phyloP scores from a whole-genome alignment of 768 basidiomycete genomes.

The Dacryopinax primogenitus region DNA sequence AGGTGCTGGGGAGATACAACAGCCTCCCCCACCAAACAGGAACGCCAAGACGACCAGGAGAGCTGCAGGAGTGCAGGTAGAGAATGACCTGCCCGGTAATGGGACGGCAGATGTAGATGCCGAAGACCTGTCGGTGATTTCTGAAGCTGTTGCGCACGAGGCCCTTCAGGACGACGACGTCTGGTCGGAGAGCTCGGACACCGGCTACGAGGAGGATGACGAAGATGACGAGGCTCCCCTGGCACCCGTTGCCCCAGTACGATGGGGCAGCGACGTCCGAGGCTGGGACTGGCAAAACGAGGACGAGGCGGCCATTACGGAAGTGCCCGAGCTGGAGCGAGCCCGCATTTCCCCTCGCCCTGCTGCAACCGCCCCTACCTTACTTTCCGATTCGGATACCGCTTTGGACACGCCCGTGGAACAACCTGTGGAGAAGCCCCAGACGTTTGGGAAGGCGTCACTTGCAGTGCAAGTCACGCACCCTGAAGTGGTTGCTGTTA shows the following conservation, averaged over 20 bases:
- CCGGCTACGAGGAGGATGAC: conserved; percentile 2
- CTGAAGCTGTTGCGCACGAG: neutral
- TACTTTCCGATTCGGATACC: neutral
- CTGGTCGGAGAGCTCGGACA: neutral
- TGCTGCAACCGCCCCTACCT: neutral
- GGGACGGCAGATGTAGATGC: neutral
- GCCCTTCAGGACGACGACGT: neutral
- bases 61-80: conserved; percentile 1
- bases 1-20: conserved; percentile 29
- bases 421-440: neutral
- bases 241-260: neutral
- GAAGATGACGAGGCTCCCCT: neutral
- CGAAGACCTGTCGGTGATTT: neutral
- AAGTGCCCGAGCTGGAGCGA: neutral
- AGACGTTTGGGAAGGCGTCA: neutral
- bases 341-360: neutral
- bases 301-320: neutral
- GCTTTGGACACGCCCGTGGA: neutral
- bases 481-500: neutral
- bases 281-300: conserved; percentile 4
- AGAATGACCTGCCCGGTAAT: neutral
- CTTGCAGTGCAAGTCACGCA: neutral
- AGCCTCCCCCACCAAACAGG: conserved; percentile 8
- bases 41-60: conserved; percentile 3
- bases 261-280: conserved; percentile 1